Evolutionary conservation across 495 filamentous ascomycete species (phyloP).

Genomic region (Tuber microsphaerosporum): DNA sequence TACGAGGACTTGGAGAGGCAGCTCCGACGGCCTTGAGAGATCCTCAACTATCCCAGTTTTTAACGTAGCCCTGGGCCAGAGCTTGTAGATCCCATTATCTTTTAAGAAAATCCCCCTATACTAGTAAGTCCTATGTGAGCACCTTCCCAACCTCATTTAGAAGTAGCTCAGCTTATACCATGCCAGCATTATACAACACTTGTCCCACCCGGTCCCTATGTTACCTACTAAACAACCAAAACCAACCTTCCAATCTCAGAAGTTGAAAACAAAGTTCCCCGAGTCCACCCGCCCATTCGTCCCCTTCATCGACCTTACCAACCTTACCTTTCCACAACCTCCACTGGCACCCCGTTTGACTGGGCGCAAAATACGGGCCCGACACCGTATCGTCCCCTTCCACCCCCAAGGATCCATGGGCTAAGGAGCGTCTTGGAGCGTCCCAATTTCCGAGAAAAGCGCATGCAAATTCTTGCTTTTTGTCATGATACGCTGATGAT

Average conservation of each 20-base stretch:
- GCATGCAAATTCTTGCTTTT: too few relatives aligned
- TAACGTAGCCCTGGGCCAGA: neutral
- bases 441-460: too few relatives aligned
- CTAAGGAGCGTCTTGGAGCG: too few relatives aligned
- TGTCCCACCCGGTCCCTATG: neutral
- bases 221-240: neutral
- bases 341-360: neutral
- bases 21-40: too few relatives aligned
- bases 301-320: neutral
- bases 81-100: neutral
- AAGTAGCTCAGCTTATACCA: neutral
- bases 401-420: too few relatives aligned
- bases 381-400: too few relatives aligned
- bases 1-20: too few relatives aligned
- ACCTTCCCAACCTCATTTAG: neutral
- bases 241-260: neutral
- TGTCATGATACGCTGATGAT: too few relatives aligned
- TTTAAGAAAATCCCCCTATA: neutral
- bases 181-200: neutral
- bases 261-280: neutral
- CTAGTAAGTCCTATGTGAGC: neutral
- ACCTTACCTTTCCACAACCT: neutral
- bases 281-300: neutral
- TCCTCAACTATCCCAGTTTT: too few relatives aligned
- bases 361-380: neutral